These are phyloP conservation scores for Leucocoprinus birnbaumii DNA, from an alignment of 768 basidiomycete genomes.

Conservation along the genomic window DNA sequence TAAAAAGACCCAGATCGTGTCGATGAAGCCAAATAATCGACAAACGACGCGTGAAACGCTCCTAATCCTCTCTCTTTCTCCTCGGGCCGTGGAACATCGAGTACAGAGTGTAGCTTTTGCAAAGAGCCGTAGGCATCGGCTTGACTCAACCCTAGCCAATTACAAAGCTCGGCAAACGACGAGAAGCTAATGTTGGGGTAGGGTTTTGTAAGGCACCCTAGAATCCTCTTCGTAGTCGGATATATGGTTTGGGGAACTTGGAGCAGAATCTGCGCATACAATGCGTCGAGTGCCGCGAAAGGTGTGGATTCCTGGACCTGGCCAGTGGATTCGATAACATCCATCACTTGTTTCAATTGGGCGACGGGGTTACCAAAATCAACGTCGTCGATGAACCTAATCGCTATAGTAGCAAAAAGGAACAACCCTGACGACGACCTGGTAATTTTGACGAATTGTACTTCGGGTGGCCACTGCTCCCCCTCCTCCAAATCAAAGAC, in stretches of 20 bases:
- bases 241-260: not conserved
- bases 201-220: not conserved
- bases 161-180: not conserved
- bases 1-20: too few species aligned
- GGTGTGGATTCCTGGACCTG: too few species aligned
- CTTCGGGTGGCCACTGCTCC: constrained; percentile 17
- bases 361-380: too few species aligned
- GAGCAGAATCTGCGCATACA: not conserved
- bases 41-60: too few species aligned
- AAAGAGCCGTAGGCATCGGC: not conserved
- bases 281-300: not conserved
- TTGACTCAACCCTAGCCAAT: not conserved
- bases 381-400: too few species aligned
- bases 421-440: too few species aligned
- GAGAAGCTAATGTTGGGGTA: not conserved
- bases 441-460: constrained; percentile 11
- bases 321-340: too few species aligned
- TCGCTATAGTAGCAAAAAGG: too few species aligned
- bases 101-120: not conserved
- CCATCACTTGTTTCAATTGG: too few species aligned
- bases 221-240: not conserved
- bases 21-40: too few species aligned
- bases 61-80: too few species aligned
- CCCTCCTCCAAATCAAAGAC: not conserved
- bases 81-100: not conserved